Percentiles rank a stretch among this genome's conserved stretches.
Evolutionary conservation across 1,139 yeast species (phyloP).

Genomic region (Protomyces lactucae-debilis): DNA sequence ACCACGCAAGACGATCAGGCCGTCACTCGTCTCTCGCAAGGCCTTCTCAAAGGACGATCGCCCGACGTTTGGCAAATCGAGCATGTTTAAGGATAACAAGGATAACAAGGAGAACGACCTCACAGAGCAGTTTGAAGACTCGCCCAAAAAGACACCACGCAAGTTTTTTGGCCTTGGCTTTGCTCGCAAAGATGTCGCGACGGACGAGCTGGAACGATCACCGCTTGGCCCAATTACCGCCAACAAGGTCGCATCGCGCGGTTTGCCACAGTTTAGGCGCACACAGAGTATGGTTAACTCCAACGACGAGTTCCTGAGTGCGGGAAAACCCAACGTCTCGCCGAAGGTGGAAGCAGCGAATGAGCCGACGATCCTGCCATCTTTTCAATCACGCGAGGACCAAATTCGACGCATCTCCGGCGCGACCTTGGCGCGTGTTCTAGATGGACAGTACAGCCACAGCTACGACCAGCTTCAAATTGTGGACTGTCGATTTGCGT

Average conservation of each 20-base stretch:
- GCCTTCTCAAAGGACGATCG: slow-evolving; percentile 21
- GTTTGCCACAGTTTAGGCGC: slow-evolving; percentile 47
- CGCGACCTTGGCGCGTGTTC: slow-evolving; percentile 40
- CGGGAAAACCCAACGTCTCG: slow-evolving; percentile 28
- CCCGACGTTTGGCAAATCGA: slow-evolving; percentile 24
- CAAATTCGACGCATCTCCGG: slow-evolving; percentile 26
- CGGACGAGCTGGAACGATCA: slow-evolving; percentile 27
- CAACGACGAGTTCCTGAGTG: slow-evolving; percentile 41
- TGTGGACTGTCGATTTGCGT: slow-evolving; percentile 86
- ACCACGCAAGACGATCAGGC: slow-evolving; percentile 17
- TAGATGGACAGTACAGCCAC: slow-evolving; percentile 53
- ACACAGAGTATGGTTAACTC: slow-evolving; percentile 63
- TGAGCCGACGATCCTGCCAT: not conserved
- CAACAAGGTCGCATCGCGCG: slow-evolving; percentile 24
- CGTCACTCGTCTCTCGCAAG: slow-evolving; percentile 2
- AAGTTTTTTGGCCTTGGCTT: slow-evolving; percentile 27
- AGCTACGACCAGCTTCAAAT: slow-evolving; percentile 59
- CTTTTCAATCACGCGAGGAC: slow-evolving; percentile 28
- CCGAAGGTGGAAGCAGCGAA: not conserved
- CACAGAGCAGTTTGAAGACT: slow-evolving; percentile 29
- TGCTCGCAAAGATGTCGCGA: slow-evolving; percentile 28
- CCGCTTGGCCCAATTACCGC: slow-evolving; percentile 28
- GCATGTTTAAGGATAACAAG: slow-evolving; percentile 1
- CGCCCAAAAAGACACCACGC: slow-evolving; percentile 26
- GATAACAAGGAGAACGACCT: slow-evolving; percentile 9